A percentile compares a stretch with the other conserved stretches of the same genome.
Conservation (phyloP, 208 protist species). For the Leishmania aethiopica region DNA sequence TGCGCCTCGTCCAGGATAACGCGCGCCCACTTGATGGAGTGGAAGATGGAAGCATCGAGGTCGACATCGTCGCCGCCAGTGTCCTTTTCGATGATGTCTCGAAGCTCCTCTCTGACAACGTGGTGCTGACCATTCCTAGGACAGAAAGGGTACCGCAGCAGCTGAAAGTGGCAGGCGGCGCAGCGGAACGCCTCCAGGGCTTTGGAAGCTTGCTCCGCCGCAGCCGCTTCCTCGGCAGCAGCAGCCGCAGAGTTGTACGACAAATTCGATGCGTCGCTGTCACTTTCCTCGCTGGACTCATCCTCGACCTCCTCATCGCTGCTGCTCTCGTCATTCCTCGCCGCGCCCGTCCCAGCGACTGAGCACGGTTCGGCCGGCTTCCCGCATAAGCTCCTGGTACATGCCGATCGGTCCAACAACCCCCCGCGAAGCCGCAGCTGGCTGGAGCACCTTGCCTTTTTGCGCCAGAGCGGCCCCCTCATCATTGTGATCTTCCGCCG, state of each 20-base stretch:
- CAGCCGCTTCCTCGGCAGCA: constrained; percentile 36
- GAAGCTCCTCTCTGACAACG: constrained; percentile 60
- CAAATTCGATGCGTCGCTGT: constrained; percentile 15
- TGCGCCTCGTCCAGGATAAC: constrained; percentile 95
- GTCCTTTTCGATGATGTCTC: constrained; percentile 76
- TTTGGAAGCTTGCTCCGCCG: constrained; percentile 29
- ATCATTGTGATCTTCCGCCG: neutral
- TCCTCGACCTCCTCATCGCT: constrained; percentile 21
- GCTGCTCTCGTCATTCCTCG: constrained; percentile 25
- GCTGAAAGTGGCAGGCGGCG: constrained; percentile 71
- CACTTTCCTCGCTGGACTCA: constrained; percentile 3
- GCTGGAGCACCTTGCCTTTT: constrained; percentile 19
- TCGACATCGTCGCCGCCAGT: constrained; percentile 78
- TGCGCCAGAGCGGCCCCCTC: constrained; percentile 10
- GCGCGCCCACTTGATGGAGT: constrained; percentile 84
- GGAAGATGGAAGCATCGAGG: constrained; percentile 69
- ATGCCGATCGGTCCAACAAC: constrained; percentile 85
- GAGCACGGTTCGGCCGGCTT: constrained; percentile 82
- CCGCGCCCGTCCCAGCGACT: constrained; percentile 84
- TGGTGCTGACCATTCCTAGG: constrained; percentile 89
- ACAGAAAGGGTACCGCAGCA: constrained; percentile 84
- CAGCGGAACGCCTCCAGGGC: constrained; percentile 58
- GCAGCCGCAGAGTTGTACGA: constrained; percentile 38
- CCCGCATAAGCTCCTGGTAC: constrained; percentile 90
- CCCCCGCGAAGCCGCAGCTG: constrained; percentile 22